These are phyloP conservation scores for Lachnellula suecica DNA, from an alignment of 2,329 filamentous ascomycete species.

Conservation along the genomic window DNA sequence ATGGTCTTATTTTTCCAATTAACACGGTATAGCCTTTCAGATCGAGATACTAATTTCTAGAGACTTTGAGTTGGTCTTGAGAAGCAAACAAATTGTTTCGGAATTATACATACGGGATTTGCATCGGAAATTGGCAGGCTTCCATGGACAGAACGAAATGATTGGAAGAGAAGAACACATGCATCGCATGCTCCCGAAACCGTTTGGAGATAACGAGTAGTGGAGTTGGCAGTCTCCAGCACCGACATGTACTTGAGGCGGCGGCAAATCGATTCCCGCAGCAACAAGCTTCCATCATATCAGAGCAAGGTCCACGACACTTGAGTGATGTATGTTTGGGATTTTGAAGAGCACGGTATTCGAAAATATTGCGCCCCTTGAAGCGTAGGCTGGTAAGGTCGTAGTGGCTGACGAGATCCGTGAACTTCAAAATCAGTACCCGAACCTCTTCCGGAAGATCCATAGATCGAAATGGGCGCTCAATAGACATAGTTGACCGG, in stretches of 20 bases:
- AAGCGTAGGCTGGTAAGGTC: not conserved
- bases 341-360: not conserved
- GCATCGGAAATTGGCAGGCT: not conserved
- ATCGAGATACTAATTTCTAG: too few species aligned
- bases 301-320: not conserved
- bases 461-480: not conserved
- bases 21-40: too few species aligned
- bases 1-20: too few species aligned
- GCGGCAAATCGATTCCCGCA: not conserved
- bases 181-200: not conserved
- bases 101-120: not conserved
- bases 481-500: not conserved
- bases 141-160: not conserved
- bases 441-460: not conserved
- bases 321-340: not conserved
- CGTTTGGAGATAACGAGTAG: not conserved
- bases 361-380: not conserved
- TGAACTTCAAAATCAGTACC: not conserved
- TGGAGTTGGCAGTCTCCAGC: not conserved
- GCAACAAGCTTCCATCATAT: not conserved
- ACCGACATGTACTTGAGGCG: not conserved
- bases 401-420: not conserved
- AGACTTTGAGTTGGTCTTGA: too few species aligned
- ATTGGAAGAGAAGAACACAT: not conserved
- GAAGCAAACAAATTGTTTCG: not conserved